Percentiles rank a stretch among this genome's conserved stretches.
phyloP scores from a whole-genome alignment of 352 stramenopile genomes.

The Thalassiosira exigua region DNA sequence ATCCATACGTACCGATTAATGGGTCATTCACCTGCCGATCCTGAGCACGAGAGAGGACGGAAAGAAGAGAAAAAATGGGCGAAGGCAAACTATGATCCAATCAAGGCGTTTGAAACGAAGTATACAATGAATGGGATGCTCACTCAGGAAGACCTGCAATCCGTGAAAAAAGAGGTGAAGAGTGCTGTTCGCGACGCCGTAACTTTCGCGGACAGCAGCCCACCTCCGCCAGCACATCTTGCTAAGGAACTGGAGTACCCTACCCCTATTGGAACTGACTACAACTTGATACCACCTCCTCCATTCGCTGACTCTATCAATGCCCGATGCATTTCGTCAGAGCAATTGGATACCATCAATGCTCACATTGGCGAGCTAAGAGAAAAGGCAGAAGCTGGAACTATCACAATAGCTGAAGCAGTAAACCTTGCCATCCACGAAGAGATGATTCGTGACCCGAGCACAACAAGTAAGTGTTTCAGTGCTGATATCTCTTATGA shows the following conservation, averaged over 20 bases:
- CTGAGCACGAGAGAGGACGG: constrained; percentile 89
- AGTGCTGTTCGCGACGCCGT: constrained; percentile 85
- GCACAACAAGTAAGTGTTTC: constrained; percentile 50
- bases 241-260: constrained; percentile 91
- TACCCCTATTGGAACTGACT: constrained; percentile 87
- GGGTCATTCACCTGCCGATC: constrained; percentile 89
- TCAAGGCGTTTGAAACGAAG: constrained; percentile 88
- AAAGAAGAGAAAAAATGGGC: constrained; percentile 91
- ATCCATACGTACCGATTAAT: constrained; percentile 91
- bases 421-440: constrained; percentile 91
- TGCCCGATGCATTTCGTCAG: constrained; percentile 72
- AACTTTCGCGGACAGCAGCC: constrained; percentile 87
- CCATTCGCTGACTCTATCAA: constrained; percentile 82
- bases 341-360: constrained; percentile 79
- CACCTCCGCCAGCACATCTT: constrained; percentile 86
- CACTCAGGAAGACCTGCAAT: constrained; percentile 86
- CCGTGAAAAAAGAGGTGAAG: constrained; percentile 79
- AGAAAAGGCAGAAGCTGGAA: constrained; percentile 80
- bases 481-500: neutral
- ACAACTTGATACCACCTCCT: constrained; percentile 83
- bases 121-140: constrained; percentile 80
- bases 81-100: constrained; percentile 85
- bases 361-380: constrained; percentile 76
- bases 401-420: constrained; percentile 90
- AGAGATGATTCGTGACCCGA: constrained; percentile 91